Conservation (phyloP, 2,329 filamentous ascomycete genomes). For the Apiospora kogelbergensis region DNA sequence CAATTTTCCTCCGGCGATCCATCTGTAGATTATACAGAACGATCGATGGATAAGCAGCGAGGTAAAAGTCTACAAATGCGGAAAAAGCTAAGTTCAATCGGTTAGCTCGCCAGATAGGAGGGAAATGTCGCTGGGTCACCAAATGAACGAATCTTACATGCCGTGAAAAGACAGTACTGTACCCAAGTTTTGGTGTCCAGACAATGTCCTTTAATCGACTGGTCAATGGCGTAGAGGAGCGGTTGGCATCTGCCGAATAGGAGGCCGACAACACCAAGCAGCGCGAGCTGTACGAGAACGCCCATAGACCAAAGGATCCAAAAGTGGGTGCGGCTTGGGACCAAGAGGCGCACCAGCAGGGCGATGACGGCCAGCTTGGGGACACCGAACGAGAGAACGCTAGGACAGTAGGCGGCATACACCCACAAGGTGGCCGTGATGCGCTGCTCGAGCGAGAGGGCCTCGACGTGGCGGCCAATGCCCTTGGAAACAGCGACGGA, state of each 20-base stretch:
- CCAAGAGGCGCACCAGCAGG: background rate
- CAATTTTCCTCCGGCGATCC: background rate
- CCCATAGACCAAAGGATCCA: background rate
- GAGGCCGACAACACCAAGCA: background rate
- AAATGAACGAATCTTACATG: constrained; percentile 28
- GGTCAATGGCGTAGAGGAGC: background rate
- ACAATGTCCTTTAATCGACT: background rate
- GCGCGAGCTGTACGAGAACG: background rate
- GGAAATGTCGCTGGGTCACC: background rate
- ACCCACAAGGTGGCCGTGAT: background rate
- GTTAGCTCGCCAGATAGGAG: background rate
- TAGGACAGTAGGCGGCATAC: background rate
- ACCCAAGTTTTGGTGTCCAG: background rate
- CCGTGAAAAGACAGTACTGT: constrained; percentile 18
- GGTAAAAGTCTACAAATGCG: background rate
- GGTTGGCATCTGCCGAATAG: background rate
- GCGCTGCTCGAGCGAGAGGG: background rate
- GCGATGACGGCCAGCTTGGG: constrained; percentile 8
- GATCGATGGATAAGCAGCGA: background rate
- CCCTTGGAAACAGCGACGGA: background rate
- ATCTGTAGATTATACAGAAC: background rate
- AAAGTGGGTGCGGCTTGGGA: background rate
- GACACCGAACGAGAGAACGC: constrained; percentile 5
- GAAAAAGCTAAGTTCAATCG: background rate
- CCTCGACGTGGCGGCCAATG: background rate